Evolutionary conservation across 2,329 filamentous ascomycete species (phyloP), one percentile per base, ranked within the genome.

Genomic region (Sporothrix pallida): DNA sequence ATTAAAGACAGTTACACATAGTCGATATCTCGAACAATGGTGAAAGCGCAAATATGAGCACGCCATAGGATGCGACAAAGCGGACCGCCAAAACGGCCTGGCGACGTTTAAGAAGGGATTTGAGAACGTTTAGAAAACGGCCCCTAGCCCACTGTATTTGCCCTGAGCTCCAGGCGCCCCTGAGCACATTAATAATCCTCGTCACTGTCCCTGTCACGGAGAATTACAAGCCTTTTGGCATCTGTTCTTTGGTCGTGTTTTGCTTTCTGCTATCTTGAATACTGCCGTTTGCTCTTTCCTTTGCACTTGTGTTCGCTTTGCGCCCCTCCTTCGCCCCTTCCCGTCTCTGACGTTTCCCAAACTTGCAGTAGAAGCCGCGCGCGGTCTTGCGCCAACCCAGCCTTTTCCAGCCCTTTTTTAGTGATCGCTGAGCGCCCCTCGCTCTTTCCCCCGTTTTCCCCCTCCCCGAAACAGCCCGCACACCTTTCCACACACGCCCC

Each of bases 301-400:
- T 62, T 37, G 31, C 31, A 37, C 5, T 37, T 37, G 31, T 37
- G 31, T 37, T 37, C 31, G 31, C 26, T 26, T 26, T 26, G 23
- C 23, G 23, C 23, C 23, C 42, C 60, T 65, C 60, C 37, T 23
- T 68, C 46, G 48, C 23, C 65, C 67, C 67, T 42, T 54, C 13
- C 67, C 6, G 17, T 44, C 54, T 65, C 46, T 50, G 58, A 65
- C 70, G 70, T 42, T 67, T 72, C 46, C 60, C 8, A 72, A 72
- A 72, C 70, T 42, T 71, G 70, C 63, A 67, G 63, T 67, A 44
- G 63, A 68, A 31, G 63, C 63, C 63, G 63, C 20, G 20, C n/a
- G 44, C 46, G 52, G 20, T 23, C 5, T 17, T 17, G 12, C 3
- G 46, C n/a, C 20, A 56, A 20, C 52, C 15, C 12, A 13, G 9